These are phyloP conservation scores for Lenwebbia sp. DNA, from an alignment of 345 rosid species.

Conservation along the genomic window DNA sequence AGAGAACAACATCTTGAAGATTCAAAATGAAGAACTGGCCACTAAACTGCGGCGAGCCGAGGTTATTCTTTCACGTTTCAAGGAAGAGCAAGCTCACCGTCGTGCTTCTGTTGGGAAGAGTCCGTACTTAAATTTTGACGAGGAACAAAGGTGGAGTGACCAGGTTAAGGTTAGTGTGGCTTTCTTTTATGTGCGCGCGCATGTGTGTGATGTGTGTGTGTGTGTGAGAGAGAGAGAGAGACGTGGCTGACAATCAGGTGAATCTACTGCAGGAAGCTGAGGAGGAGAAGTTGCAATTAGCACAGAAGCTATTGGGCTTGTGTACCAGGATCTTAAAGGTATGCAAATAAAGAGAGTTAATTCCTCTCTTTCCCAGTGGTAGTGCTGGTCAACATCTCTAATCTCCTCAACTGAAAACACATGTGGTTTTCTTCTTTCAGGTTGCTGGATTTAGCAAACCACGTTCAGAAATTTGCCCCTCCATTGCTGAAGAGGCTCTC, in stretches of 20 bases:
- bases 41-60: slow-evolving; percentile 49
- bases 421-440: slow-evolving; percentile 12
- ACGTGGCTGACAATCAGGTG: background rate
- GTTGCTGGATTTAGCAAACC: slow-evolving; percentile 54
- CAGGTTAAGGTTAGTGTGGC: slow-evolving; percentile 39
- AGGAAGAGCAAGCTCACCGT: slow-evolving; percentile 71
- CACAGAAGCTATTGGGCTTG: slow-evolving; percentile 49
- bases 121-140: slow-evolving; percentile 38
- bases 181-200: background rate
- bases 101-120: slow-evolving; percentile 55
- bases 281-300: slow-evolving; percentile 59
- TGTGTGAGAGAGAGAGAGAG: background rate
- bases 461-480: slow-evolving; percentile 42
- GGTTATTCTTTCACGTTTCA: slow-evolving; percentile 44
- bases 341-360: background rate
- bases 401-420: background rate
- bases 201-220: background rate
- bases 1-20: slow-evolving; percentile 70
- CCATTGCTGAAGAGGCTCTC: slow-evolving; percentile 72
- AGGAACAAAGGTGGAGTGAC: slow-evolving; percentile 35
- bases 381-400: background rate
- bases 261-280: slow-evolving; percentile 45
- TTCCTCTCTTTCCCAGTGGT: background rate
- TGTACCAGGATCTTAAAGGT: slow-evolving; percentile 73
- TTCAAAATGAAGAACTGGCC: slow-evolving; percentile 66